Evolutionary conservation across 495 filamentous ascomycete species (phyloP).

Genomic region (Chaetomidium leptoderma): DNA sequence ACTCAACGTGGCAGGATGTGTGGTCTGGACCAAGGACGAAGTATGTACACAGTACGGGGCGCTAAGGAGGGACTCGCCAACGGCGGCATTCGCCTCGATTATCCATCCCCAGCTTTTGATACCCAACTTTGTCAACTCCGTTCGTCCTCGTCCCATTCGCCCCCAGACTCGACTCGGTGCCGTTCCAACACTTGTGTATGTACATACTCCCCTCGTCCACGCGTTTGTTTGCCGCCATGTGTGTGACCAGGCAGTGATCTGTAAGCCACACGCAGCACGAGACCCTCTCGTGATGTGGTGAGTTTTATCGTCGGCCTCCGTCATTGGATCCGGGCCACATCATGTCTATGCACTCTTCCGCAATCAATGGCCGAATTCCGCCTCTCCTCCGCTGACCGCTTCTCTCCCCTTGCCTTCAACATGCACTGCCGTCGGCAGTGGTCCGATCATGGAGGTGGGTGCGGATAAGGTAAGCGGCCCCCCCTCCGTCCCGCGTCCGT

Average conservation of each 20-base stretch:
- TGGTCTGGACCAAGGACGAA: no score
- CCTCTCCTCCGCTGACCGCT: conserved; percentile 4
- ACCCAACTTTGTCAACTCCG: no score
- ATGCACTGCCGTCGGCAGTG: conserved; percentile 1
- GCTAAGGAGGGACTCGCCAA: no score
- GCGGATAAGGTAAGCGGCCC: conserved; percentile 1
- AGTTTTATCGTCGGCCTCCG: neutral
- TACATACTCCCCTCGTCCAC: no score
- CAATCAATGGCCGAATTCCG: neutral
- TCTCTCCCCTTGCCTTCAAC: neutral
- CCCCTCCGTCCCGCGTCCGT: neutral
- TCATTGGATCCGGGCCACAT: conserved; percentile 16
- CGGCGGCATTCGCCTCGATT: neutral
- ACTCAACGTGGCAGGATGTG: neutral
- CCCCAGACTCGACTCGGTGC: no score
- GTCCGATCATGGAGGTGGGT: neutral
- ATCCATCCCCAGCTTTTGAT: neutral
- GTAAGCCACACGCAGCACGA: conserved; percentile 20
- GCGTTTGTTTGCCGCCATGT: neutral
- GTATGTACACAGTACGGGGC: no score
- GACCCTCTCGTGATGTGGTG: conserved; percentile 24
- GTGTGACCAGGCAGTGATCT: neutral
- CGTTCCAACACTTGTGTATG: no score
- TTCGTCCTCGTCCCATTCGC: no score
- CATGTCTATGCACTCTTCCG: neutral